These are phyloP conservation scores for Westerdykella aurantiaca DNA, from an alignment of 2,329 filamentous ascomycete genomes.

Conservation along the genomic window DNA sequence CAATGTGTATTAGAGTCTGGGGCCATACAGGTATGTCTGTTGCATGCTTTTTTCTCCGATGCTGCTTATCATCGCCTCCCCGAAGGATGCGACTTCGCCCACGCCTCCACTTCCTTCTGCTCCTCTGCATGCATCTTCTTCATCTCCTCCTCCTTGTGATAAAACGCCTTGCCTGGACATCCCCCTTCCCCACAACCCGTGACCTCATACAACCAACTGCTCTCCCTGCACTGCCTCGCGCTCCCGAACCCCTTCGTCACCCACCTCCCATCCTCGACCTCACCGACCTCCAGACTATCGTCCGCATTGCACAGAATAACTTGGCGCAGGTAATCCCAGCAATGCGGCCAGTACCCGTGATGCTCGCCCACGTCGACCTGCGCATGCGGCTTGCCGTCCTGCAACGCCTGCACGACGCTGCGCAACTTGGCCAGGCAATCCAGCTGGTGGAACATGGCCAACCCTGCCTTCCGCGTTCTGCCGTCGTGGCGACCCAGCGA, in stretches of 20 bases:
- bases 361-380: constrained; percentile 1
- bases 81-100: not conserved
- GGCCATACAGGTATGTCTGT: no score
- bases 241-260: constrained; percentile 4
- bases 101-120: not conserved
- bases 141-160: constrained; percentile 3
- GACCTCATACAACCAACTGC: constrained; percentile 9
- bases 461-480: not conserved
- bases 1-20: not conserved
- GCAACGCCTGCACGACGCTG: constrained; percentile 3
- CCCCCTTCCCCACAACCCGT: constrained; percentile 8
- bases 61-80: not conserved
- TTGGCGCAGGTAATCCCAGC: constrained; percentile 13
- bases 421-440: constrained; percentile 7
- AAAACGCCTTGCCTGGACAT: constrained; percentile 5
- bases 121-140: constrained; percentile 1
- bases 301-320: constrained; percentile 10
- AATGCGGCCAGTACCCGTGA: constrained; percentile 5
- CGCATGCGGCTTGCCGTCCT: constrained; percentile 1
- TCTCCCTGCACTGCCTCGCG: constrained; percentile 9
- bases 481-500: constrained; percentile 1
- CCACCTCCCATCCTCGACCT: constrained; percentile 3
- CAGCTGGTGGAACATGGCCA: constrained; percentile 13
- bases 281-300: constrained; percentile 11
- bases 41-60: not conserved